Base-by-base conservation (phyloP, 768 basidiomycete species). In the Trametes meyenii region DNA sequence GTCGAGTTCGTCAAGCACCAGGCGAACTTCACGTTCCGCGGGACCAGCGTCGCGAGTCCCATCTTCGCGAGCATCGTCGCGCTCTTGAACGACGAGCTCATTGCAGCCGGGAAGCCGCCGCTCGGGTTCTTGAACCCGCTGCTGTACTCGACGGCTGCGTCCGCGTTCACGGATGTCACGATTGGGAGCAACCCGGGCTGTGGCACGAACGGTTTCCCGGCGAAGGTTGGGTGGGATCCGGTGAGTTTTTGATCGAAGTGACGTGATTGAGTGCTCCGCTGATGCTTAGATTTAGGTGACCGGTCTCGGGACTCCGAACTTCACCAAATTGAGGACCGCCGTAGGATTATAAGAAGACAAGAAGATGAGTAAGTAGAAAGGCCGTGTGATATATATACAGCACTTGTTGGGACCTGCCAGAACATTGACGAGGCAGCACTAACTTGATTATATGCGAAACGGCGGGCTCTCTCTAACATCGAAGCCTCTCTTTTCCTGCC, bases 61-160 rank as follows among this genome's bases (percentile, higher is more conserved):
- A 72, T 72, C 46, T 73, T 72, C 58, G 73, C 76, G 38, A 71
- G 66, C 62, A 61, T 74, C 50, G 65, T 76, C 52, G 51, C 70
- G 29, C 69, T 77, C 39, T 64, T 77, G 29, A 77, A 75, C 60
- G 75, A 71, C 60, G 54, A 65, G 55, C 73, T 73, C 29, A 45
- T 67, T 17, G 65, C 68, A 1, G 65, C 64, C 2, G 73, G 73
- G 24, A 70, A 70, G 56, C 51, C 67, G 12, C 52, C 66, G 13
- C 68, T 76, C 17, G 76, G 76, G 3, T 77, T 75, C 70, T 66
- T 77, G 21, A 76, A 77, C 61, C 74, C 76, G 1, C 66, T 75
- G 58, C 29, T 76, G 21, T 76, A 76, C 59, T 60, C 23, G 49
- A 16, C 17, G 23, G 43, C 38, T 62, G 59, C 0, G 33, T 38